Base-by-base conservation (phyloP, 176 grass and related monocot species). In the Themeda triandra region DNA sequence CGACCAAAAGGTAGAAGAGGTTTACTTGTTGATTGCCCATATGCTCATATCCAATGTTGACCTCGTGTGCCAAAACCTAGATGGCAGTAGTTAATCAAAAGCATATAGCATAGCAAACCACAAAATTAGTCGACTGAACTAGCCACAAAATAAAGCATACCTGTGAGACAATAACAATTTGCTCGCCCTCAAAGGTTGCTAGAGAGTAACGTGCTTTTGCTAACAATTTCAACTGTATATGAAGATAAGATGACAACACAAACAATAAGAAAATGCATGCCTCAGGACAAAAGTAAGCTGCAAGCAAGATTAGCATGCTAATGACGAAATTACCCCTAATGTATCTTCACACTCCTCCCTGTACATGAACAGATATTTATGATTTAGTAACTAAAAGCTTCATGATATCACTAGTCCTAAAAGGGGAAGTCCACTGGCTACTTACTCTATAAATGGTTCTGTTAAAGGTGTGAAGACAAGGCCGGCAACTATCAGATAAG, bases 391-490 rank as follows among this genome's bases (percentile, higher is more conserved):
- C 13, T 48, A 69, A 5, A 91, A 78, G 45, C 32, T 78, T 82
- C 71, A 62, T 53, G 25, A 59, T 77, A 84, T 42, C 35, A 84
- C 33, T 33, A 87, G 19, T 12, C n/a, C 24, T 77, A 56, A 66
- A 89, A 66, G 58, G 75, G 12, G n/a, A 42, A 31, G 56, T 21
- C 18, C 18, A 83, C 44, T 45, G 13, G 35, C 51, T 83, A 90
- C 96, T 94, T 85, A 98, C 96, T 95, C 89, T 90, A 98, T 92
- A 83, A 98, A 92, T 74, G 93, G 87, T 80, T 95, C 93, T 62
- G 96, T 93, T 82, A 98, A 93, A 75, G 96, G 93, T 40, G 96
- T 98, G 78, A 98, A 98, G 73, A 98, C 96, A 86, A 98, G 96
- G 62, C 96, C 96, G 0, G 93, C 93, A 35, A 98, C 85, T 91